Conservation (phyloP, 2,329 filamentous ascomycete species). For the Hypomyces perniciosus region DNA sequence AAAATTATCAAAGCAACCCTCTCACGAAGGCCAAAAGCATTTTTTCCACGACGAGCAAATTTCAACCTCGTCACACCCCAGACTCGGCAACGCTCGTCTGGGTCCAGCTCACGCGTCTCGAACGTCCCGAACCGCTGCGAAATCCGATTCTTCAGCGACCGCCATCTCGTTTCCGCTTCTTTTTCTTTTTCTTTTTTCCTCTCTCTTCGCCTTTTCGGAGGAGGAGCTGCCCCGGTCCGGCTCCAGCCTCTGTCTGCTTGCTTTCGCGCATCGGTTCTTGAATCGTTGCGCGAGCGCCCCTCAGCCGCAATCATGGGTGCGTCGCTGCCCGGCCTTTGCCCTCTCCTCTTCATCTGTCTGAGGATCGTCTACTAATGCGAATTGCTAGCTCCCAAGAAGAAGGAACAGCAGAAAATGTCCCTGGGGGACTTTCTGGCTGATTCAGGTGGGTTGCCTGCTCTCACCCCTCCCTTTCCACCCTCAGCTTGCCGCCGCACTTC, state of each 20-base stretch:
- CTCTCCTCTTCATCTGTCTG: background rate
- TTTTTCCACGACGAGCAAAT: constrained; percentile 38
- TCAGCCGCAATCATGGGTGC: constrained; percentile 58
- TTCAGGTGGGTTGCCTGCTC: constrained; percentile 60
- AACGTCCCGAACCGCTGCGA: constrained; percentile 19
- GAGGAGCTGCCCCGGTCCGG: constrained; percentile 24
- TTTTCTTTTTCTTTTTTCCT: constrained; percentile 8
- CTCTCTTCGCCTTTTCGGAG: constrained; percentile 13
- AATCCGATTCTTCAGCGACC: constrained; percentile 6
- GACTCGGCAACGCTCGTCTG: constrained; percentile 36
- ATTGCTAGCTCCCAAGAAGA: constrained; percentile 76
- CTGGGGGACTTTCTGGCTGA: constrained; percentile 93
- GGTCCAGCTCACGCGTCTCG: constrained; percentile 21
- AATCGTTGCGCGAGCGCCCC: constrained; percentile 42
- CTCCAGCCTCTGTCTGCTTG: constrained; percentile 16
- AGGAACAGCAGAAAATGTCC: constrained; percentile 94
- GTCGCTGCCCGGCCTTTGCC: constrained; percentile 20
- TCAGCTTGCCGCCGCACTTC: constrained; percentile 19
- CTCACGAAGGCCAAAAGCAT: constrained; percentile 33
- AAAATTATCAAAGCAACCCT: constrained; percentile 41
- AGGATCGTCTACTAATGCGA: constrained; percentile 13
- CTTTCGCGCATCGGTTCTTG: constrained; percentile 34
- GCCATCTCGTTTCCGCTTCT: background rate
- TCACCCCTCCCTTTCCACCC: constrained; percentile 18
- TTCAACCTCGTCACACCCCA: constrained; percentile 37